These are phyloP conservation scores for Macrolepiota dolichaula DNA, from an alignment of 768 basidiomycete species.

Conservation along the genomic window DNA sequence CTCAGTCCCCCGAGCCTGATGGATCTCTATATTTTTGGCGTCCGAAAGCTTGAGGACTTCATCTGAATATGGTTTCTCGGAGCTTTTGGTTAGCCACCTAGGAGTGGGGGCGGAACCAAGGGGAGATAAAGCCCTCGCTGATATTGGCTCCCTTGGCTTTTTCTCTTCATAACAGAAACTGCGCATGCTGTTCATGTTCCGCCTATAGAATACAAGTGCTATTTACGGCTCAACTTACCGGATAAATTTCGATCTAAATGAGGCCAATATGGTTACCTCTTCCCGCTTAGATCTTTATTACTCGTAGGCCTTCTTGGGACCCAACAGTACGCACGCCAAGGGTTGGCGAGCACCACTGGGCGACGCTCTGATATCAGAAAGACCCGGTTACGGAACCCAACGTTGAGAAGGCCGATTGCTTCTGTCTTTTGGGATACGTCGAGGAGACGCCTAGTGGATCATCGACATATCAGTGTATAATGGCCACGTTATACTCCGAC, in stretches of 20 bases:
- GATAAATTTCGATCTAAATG: slow-evolving; percentile 2
- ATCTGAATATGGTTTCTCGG: slow-evolving; percentile 3
- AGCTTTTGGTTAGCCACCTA: slow-evolving; percentile 1
- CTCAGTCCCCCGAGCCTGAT: slow-evolving; percentile 7
- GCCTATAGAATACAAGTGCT: background rate
- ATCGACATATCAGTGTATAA: background rate
- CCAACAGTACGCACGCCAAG: background rate
- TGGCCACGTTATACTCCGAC: slow-evolving; percentile 8
- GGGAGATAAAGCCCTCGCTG: slow-evolving; percentile 4
- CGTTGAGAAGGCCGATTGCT: background rate
- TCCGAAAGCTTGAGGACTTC: slow-evolving; percentile 1
- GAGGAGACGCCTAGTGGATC: background rate
- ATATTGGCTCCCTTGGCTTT: background rate
- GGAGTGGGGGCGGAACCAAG: slow-evolving; percentile 2
- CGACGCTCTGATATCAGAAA: slow-evolving; percentile 7
- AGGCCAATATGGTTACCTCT: background rate
- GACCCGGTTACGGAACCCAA: background rate
- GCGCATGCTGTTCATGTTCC: background rate
- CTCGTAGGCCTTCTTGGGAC: background rate
- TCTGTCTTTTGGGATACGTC: background rate
- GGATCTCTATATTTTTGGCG: slow-evolving; percentile 11
- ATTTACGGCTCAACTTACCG: background rate
- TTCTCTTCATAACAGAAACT: background rate
- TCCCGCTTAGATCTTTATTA: background rate
- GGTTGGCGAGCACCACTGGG: background rate